A percentile compares a stretch with the other conserved stretches of the same genome.
These are phyloP conservation scores for Aquilaria agallochum DNA, from an alignment of 441 rosid species.

Conservation along the genomic window DNA sequence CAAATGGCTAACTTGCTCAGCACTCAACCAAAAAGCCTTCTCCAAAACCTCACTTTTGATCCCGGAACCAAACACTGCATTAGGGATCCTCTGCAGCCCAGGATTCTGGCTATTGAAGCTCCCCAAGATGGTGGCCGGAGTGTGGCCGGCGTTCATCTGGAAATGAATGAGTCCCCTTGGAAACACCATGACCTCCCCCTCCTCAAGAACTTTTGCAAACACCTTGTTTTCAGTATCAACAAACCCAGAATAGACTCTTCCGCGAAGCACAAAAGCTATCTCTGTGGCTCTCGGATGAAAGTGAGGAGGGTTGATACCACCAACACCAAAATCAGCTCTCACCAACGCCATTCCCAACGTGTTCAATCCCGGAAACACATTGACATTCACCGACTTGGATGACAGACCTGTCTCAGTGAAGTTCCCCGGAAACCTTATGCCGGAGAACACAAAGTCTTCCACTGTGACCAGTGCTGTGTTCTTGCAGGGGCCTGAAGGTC, in stretches of 20 bases:
- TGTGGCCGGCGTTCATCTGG: slow-evolving; percentile 67
- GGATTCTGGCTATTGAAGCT: slow-evolving; percentile 66
- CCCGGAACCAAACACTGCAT: slow-evolving; percentile 57
- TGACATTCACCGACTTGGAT: slow-evolving; percentile 37
- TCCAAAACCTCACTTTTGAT: slow-evolving; percentile 44
- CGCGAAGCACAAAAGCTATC: slow-evolving; percentile 48
- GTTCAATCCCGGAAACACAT: slow-evolving; percentile 60
- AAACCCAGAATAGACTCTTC: slow-evolving; percentile 61
- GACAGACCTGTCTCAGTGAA: slow-evolving; percentile 47
- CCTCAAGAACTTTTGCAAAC: slow-evolving; percentile 57
- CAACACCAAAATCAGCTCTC: slow-evolving; percentile 56
- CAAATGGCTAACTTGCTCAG: slow-evolving; percentile 40
- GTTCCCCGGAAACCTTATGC: slow-evolving; percentile 39
- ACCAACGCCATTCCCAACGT: slow-evolving; percentile 55
- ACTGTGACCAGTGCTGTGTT: slow-evolving; percentile 49
- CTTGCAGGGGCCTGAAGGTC: slow-evolving; percentile 36
- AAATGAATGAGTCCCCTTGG: slow-evolving; percentile 73
- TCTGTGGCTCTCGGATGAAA: slow-evolving; percentile 72
- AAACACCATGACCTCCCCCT: slow-evolving; percentile 72
- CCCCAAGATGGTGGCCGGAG: slow-evolving; percentile 48
- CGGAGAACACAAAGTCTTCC: slow-evolving; percentile 56
- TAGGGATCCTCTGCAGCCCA: slow-evolving; percentile 48
- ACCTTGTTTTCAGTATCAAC: slow-evolving; percentile 48
- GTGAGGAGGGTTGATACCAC: slow-evolving; percentile 65
- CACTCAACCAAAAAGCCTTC: slow-evolving; percentile 59